A percentile compares a stretch with the other conserved stretches of the same genome.
Evolutionary conservation across 106 monocot species (phyloP).

Genomic region (Phalaenopsis aphrodite): DNA sequence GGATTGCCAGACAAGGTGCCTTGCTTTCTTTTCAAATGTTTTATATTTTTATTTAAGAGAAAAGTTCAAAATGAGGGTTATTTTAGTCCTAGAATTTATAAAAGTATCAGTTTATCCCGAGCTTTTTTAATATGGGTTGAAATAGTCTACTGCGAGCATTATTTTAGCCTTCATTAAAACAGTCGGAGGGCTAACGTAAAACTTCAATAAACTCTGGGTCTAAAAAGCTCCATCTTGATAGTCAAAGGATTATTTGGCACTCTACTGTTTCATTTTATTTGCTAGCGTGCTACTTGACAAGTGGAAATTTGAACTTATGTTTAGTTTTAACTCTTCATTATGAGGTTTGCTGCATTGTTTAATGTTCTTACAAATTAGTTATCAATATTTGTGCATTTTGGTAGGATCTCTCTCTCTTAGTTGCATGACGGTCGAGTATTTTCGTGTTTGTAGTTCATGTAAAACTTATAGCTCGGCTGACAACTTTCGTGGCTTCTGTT

Average conservation of each 20-base stretch:
- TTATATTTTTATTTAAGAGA: not conserved
- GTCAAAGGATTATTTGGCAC: too few species aligned
- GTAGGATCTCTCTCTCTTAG: not conserved
- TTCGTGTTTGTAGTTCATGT: not conserved
- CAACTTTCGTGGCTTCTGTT: not conserved
- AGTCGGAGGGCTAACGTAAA: too few species aligned
- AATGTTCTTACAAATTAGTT: not conserved
- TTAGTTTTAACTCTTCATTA: not conserved
- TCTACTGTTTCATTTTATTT: not conserved
- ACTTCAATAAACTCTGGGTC: too few species aligned
- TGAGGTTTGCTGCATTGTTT: not conserved
- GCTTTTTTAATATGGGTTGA: too few species aligned
- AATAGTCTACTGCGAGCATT: too few species aligned
- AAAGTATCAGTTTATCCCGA: too few species aligned
- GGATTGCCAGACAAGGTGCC: constrained; percentile 70
- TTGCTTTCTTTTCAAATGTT: not conserved
- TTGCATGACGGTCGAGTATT: not conserved
- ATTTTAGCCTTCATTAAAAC: too few species aligned
- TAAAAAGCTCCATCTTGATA: too few species aligned
- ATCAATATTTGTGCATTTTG: not conserved
- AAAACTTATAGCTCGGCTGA: not conserved
- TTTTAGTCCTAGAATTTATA: too few species aligned
- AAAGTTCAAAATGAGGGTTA: too few species aligned
- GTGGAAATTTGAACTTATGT: not conserved
- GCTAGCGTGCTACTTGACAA: not conserved